phyloP scores from a whole-genome alignment of 169 alveolate genomes.

The Plasmodium falciparum region DNA sequence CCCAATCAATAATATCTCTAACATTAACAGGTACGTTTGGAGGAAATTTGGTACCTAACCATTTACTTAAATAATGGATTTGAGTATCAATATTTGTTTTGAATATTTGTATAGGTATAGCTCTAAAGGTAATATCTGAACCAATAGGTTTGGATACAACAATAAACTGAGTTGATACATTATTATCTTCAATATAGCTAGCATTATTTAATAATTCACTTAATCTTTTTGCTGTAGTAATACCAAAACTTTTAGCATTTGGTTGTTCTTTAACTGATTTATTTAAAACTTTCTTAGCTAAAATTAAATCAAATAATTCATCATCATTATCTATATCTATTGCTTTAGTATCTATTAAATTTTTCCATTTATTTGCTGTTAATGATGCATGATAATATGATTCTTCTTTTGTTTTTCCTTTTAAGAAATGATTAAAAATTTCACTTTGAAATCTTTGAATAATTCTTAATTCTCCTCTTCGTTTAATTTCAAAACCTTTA shows the following conservation, averaged over 20 bases:
- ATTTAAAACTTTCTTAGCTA: constrained; percentile 93
- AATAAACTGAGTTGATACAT: constrained; percentile 91
- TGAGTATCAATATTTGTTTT: constrained; percentile 87
- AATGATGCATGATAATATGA: constrained; percentile 95
- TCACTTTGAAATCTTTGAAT: constrained; percentile 97
- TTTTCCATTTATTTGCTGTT: constrained; percentile 94
- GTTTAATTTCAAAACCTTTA: constrained; percentile 97
- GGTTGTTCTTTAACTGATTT: constrained; percentile 94
- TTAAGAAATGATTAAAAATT: constrained; percentile 95
- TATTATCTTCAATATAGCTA: constrained; percentile 86
- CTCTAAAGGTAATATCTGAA: constrained; percentile 96
- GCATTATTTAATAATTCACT: constrained; percentile 93
- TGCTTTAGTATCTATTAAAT: constrained; percentile 93
- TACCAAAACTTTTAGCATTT: constrained; percentile 93
- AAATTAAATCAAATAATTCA: constrained; percentile 94
- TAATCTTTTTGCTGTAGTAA: constrained; percentile 96
- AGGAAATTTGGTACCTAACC: constrained; percentile 89
- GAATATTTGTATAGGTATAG: constrained; percentile 96
- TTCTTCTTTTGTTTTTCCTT: constrained; percentile 94
- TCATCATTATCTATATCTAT: constrained; percentile 91
- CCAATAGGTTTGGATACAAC: constrained; percentile 95
- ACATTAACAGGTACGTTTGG: constrained; percentile 90
- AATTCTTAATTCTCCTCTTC: constrained; percentile 99
- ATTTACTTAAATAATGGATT: constrained; percentile 84
- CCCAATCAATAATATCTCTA: constrained; percentile 97